Base-by-base conservation (phyloP, 2,329 filamentous ascomycete genomes). In the Clarireedia paspali region DNA sequence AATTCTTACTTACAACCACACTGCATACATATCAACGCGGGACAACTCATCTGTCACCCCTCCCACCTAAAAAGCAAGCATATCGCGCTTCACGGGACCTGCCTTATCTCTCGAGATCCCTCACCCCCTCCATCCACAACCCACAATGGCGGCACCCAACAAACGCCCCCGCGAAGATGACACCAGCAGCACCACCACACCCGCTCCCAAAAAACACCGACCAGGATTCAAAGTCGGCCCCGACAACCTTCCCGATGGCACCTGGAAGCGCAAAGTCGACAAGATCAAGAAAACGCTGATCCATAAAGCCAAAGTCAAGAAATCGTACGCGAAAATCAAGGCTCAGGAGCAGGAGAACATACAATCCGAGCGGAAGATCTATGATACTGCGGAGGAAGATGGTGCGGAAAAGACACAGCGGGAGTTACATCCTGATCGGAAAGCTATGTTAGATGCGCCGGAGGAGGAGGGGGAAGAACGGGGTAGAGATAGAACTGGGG, bases 251-350 rank as follows among this genome's bases (percentile, higher is more conserved):
- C 92, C 92, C 42, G 91, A 96, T 70, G 91, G 92, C 55, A 86
- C 87, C 23, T 89, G 94, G 80, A 83, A 83, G 66, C 85, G 92
- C 65, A 96, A 96, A 76, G 89, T 88, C 57, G 84, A 89, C 71
- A 92, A 92, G 72, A 94, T 96, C 68, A 97, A 97, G 73, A 81
- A 87, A 62, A 83, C 88, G 62, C 76, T 96, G 55, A 96, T 97
- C 66, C 83, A 91, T 71, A 95, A 94, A 71, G 91, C 91, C 59
- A 96, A 96, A 72, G 79, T 96, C 60, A 94, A 92, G 73, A 95
- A 96, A 72, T 82, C 88, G 44, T 96, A 96, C 69, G 88, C 87
- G 60, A 96, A 96, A 72, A 76, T 96, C 61, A 92, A 91, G 72
- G 84, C 83, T 42, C 64, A 64, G 53, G 66, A 69, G 57, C 57